These are phyloP conservation scores for Termitomyces sp. DNA, from an alignment of 768 basidiomycete genomes.

Conservation along the genomic window DNA sequence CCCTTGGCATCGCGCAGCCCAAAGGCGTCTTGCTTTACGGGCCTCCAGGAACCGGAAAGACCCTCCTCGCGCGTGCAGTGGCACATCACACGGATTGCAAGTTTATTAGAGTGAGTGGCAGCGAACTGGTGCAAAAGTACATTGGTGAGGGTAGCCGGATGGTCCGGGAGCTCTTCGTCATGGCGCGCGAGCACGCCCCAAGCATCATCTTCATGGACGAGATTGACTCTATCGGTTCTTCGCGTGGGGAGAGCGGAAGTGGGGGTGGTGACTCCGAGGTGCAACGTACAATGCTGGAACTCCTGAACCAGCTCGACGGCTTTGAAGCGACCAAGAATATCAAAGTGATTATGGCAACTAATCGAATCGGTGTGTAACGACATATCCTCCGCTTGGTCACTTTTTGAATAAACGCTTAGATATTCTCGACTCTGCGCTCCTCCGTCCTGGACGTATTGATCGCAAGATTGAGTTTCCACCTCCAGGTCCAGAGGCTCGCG, in stretches of 20 bases:
- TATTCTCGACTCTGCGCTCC: conserved; percentile 88
- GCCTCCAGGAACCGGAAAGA: conserved; percentile 96
- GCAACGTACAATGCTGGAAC: conserved; percentile 85
- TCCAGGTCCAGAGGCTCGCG: conserved; percentile 92
- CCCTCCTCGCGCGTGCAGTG: conserved; percentile 88
- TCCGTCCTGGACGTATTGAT: conserved; percentile 94
- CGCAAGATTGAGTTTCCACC: conserved; percentile 98
- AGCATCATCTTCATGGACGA: conserved; percentile 99
- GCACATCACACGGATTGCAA: conserved; percentile 98
- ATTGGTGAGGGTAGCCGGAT: conserved; percentile 95
- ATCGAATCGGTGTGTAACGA: conserved; percentile 70
- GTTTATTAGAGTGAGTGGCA: conserved; percentile 93
- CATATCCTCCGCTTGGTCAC: neutral
- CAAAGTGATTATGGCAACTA: conserved; percentile 95
- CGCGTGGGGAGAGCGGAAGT: conserved; percentile 87
- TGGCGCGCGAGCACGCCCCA: conserved; percentile 96
- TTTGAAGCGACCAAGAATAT: conserved; percentile 98
- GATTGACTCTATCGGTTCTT: conserved; percentile 95
- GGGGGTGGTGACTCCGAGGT: conserved; percentile 87
- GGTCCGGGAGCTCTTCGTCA: conserved; percentile 97
- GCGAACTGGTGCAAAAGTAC: conserved; percentile 96
- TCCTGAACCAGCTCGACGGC: conserved; percentile 85
- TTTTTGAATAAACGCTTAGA: conserved; percentile 36
- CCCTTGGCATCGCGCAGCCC: conserved; percentile 94
- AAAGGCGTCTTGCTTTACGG: conserved; percentile 96